Conservation (phyloP, 208 protist genomes). For the Acanthamoeba triangularis region DNA sequence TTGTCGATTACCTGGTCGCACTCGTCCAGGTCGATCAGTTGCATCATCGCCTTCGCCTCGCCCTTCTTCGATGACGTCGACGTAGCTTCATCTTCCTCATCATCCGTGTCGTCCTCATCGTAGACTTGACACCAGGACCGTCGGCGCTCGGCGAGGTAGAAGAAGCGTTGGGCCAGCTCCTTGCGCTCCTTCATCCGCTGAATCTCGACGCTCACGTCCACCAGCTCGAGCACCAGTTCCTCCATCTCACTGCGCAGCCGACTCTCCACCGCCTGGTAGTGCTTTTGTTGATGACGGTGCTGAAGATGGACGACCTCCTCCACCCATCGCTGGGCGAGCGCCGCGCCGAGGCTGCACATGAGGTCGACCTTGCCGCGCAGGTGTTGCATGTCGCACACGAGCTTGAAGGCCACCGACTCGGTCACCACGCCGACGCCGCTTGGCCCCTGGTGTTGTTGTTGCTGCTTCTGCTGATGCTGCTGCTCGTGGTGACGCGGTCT, state of each 20-base stretch:
- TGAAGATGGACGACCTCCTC: neutral
- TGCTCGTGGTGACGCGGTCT: neutral
- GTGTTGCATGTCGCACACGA: conserved; percentile 56
- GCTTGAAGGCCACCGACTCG: conserved; percentile 39
- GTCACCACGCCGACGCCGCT: neutral
- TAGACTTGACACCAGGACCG: neutral
- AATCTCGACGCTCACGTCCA: conserved; percentile 24
- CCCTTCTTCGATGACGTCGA: neutral
- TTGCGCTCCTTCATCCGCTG: conserved; percentile 19
- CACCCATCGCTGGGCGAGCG: conserved; percentile 15
- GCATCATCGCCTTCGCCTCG: neutral
- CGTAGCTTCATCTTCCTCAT: neutral
- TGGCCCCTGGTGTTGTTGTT: neutral
- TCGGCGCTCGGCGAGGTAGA: neutral
- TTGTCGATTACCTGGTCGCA: neutral
- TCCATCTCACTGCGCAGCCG: neutral
- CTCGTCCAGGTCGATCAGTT: conserved; percentile 12
- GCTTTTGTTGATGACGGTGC: neutral
- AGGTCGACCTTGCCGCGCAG: conserved; percentile 37
- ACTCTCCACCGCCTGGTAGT: neutral
- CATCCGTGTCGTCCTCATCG: neutral
- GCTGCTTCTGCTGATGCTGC: neutral
- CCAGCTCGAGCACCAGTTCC: conserved; percentile 18
- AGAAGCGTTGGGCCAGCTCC: neutral
- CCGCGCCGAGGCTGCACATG: neutral